A percentile compares a stretch with the other conserved stretches of the same genome.
These are phyloP conservation scores for Lagenaria siceraria DNA, from an alignment of 306 rosid species.

Conservation along the genomic window DNA sequence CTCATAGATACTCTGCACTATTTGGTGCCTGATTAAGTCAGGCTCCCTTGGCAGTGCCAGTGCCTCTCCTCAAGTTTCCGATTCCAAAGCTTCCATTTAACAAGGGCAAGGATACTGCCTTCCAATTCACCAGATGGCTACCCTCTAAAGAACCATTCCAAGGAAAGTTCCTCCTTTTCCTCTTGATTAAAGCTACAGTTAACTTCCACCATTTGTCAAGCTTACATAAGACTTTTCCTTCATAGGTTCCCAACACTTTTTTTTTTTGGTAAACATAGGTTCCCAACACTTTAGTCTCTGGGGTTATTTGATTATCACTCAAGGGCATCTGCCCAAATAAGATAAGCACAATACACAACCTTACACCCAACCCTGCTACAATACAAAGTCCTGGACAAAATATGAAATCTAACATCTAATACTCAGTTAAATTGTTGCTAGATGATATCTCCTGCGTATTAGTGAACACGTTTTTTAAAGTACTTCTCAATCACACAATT, in stretches of 20 bases:
- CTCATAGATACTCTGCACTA: background rate
- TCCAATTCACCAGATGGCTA: background rate
- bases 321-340: background rate
- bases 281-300: background rate
- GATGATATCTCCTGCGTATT: background rate
- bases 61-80: background rate
- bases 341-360: background rate
- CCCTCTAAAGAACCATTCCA: background rate
- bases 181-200: background rate
- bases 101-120: background rate
- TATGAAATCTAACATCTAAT: background rate
- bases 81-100: background rate
- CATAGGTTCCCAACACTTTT: background rate
- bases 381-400: background rate
- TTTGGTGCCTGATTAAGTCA: background rate
- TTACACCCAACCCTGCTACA: background rate
- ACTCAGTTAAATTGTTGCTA: background rate
- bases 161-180: background rate
- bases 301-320: background rate
- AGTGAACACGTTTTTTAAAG: background rate
- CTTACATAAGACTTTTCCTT: background rate
- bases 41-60: background rate
- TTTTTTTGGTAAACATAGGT: too few relatives aligned
- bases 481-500: background rate
- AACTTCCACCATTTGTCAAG: background rate